These are phyloP conservation scores for Fusarium dlaminii DNA, from an alignment of 2,329 filamentous ascomycete genomes.

Conservation along the genomic window DNA sequence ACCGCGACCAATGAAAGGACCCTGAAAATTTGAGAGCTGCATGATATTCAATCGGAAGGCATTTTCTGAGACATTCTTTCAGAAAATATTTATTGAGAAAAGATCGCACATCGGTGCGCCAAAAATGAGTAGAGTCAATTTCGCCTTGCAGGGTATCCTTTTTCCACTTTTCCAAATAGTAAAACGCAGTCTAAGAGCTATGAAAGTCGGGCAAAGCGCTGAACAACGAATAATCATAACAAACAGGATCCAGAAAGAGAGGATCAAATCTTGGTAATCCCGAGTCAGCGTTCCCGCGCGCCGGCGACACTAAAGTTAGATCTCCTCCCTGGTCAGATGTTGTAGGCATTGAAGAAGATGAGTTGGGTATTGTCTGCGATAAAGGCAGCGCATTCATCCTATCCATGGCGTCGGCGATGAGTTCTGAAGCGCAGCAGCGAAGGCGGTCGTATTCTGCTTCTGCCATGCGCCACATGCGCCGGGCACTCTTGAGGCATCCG, in stretches of 20 bases:
- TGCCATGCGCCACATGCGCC: slow-evolving; percentile 30
- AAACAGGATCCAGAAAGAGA: slow-evolving; percentile 12
- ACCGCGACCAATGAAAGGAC: not conserved
- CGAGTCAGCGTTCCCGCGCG: not conserved
- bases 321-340: not conserved
- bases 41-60: not conserved
- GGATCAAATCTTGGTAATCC: slow-evolving; percentile 9
- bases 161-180: not conserved
- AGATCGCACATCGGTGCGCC: not conserved
- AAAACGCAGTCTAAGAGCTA: not conserved
- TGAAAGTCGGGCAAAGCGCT: slow-evolving; percentile 17
- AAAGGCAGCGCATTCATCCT: slow-evolving; percentile 35
- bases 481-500: slow-evolving; percentile 27
- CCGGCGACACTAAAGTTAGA: not conserved
- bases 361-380: slow-evolving; percentile 1
- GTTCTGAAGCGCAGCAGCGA: slow-evolving; percentile 22
- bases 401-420: slow-evolving; percentile 34
- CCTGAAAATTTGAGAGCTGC: not conserved
- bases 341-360: not conserved
- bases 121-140: not conserved
- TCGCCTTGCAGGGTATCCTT: slow-evolving; percentile 6
- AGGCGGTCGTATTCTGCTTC: slow-evolving; percentile 32
- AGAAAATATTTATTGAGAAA: not conserved
- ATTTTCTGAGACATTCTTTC: not conserved
- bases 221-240: slow-evolving; percentile 19